A percentile compares a stretch with the other conserved stretches of the same genome.
These are phyloP conservation scores for Podospora fimiseda DNA, from an alignment of 495 filamentous ascomycete genomes.

Conservation along the genomic window DNA sequence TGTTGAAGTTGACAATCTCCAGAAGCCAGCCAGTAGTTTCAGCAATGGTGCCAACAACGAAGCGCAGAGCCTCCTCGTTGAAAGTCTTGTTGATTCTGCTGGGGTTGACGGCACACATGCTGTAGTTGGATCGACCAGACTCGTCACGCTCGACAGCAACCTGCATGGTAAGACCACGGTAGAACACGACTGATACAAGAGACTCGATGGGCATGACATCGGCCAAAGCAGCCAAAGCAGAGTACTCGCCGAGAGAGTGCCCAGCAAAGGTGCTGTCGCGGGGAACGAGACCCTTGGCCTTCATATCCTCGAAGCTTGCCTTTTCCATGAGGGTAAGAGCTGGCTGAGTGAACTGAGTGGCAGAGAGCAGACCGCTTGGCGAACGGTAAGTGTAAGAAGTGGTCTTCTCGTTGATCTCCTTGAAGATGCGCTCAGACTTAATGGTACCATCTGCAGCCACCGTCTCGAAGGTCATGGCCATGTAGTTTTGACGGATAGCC, in stretches of 20 bases:
- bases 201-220: conserved; percentile 99
- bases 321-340: conserved; percentile 99
- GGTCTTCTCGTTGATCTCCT: conserved; percentile 85
- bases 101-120: conserved; percentile 98
- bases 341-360: conserved; percentile 97
- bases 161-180: conserved; percentile 98
- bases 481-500: conserved; percentile 96
- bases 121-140: conserved; percentile 88
- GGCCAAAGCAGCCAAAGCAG: conserved; percentile 88
- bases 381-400: conserved; percentile 95
- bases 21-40: conserved; percentile 91
- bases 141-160: conserved; percentile 97
- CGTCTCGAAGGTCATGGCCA: conserved; percentile 99
- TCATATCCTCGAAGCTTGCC: conserved; percentile 98
- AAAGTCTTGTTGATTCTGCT: conserved; percentile 96
- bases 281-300: conserved; percentile 89
- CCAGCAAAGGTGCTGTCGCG: conserved; percentile 94
- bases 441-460: conserved; percentile 82
- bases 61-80: conserved; percentile 92
- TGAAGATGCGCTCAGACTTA: conserved; percentile 99
- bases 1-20: conserved; percentile 99
- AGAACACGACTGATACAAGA: conserved; percentile 97
- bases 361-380: conserved; percentile 89
- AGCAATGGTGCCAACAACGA: conserved; percentile 86
- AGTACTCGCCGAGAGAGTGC: conserved; percentile 98